A percentile compares a stretch with the other conserved stretches of the same genome.
Evolutionary conservation across 2,329 filamentous ascomycete genomes (phyloP).

Genomic region (Hypoxylon sp.): DNA sequence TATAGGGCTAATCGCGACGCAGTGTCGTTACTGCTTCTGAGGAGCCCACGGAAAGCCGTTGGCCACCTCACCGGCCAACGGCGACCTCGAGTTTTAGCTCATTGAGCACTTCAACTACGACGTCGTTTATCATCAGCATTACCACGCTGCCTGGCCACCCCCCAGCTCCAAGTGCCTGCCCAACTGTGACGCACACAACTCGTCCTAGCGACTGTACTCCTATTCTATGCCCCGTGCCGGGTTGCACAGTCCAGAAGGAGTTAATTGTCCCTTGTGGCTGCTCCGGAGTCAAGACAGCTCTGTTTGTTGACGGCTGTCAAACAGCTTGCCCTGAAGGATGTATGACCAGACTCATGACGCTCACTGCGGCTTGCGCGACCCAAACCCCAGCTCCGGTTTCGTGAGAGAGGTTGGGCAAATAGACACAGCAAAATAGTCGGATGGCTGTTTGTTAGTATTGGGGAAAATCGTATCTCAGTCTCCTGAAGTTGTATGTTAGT

Average conservation of each 20-base stretch:
- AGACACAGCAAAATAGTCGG: neutral
- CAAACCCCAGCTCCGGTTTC: conserved; percentile 18
- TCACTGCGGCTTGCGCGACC: conserved; percentile 49
- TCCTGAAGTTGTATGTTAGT: conserved; percentile 18
- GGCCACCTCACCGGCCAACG: conserved; percentile 30
- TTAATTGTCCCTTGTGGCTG: conserved; percentile 57
- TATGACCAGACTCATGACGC: conserved; percentile 53
- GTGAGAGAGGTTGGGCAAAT: conserved; percentile 1
- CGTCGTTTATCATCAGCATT: conserved; percentile 48
- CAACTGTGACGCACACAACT: conserved; percentile 55
- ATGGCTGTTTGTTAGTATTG: neutral
- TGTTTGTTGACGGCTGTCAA: conserved; percentile 56
- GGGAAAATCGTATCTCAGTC: conserved; percentile 5
- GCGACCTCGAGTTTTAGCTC: conserved; percentile 10
- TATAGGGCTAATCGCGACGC: conserved; percentile 20
- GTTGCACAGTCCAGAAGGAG: conserved; percentile 52
- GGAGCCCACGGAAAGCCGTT: neutral
- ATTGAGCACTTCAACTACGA: conserved; percentile 42
- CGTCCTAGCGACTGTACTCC: conserved; percentile 53
- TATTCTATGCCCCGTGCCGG: conserved; percentile 57
- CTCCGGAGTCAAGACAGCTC: conserved; percentile 52
- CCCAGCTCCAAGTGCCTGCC: conserved; percentile 48
- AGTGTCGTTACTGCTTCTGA: conserved; percentile 28
- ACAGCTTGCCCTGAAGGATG: conserved; percentile 55
- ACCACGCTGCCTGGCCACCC: conserved; percentile 46